Evolutionary conservation across 345 rosid genomes (phyloP), one percentile per base, ranked within the genome.

Genomic region (Noccaea caerulescens): DNA sequence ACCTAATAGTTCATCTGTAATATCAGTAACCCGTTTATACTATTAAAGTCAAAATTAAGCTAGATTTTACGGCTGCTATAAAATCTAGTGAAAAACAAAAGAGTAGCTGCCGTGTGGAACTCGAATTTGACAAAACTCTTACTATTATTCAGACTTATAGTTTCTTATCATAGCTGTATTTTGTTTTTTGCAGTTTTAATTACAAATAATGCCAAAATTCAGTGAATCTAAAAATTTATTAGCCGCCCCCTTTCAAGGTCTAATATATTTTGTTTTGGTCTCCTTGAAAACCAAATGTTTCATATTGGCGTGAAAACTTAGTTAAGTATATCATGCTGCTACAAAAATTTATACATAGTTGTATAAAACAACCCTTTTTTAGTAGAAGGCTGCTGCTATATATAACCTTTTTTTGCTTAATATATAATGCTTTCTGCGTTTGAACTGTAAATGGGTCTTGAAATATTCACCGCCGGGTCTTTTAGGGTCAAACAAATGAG

Each of bases 31-130:
- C 23, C 18, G 38, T n/a, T 8, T 45, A 9, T 11, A 55, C 13
- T 32, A 60, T 39, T 16, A 60, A 16, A 66, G 66, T 73, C 58
- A 64, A 73, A 55, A 49, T 30, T 30, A 61, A 50, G 68, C 25
- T 44, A 37, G 69, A 61, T 75, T 59, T 66, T 67, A 69, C 66
- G 75, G 66, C 66, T 69, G 61, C 60, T 76, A 27, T 27, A 33
- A 13, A 38, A 68, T 75, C 70, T 68, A 36, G 10, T 46, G 58
- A 12, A 45, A 59, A 76, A 68, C 68, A 62, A 69, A 56, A 64
- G 71, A 79, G 80, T 60, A 68, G 55, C 25, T 82, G 80, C 75
- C 86, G 88, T 84, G 85, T 74, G 69, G 76, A 76, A 81, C 75
- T 81, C 79, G 56, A 79, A 71, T 81, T 82, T 68, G 72, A 80